Percentiles rank a stretch among this genome's conserved stretches.
Evolutionary conservation across 108 stramenopile genomes (phyloP).

Genomic region (Cyclotella sp.): DNA sequence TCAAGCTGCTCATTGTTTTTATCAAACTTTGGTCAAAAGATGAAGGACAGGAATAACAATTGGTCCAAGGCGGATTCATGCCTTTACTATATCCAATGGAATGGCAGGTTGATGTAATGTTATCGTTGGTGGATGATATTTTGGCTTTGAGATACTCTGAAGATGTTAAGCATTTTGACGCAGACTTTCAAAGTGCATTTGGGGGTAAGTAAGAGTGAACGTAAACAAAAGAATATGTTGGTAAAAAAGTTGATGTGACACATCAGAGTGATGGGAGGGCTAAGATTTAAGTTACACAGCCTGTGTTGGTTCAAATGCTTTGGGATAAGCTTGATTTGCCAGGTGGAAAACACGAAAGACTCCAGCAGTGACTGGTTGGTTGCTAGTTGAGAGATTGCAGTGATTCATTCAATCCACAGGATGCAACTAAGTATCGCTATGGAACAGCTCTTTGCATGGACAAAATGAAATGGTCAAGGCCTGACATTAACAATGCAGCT

Average conservation of each 20-base stretch:
- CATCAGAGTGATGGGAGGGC: background rate
- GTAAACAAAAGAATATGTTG: slow-evolving; percentile 1
- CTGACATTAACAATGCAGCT: slow-evolving; percentile 24
- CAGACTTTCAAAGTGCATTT: too few species aligned
- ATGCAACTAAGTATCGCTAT: slow-evolving; percentile 24
- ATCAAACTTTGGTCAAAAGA: too few species aligned
- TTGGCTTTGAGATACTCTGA: too few species aligned
- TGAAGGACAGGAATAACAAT: too few species aligned
- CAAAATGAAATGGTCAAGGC: too few species aligned
- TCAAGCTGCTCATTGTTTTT: too few species aligned
- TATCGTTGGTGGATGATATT: too few species aligned
- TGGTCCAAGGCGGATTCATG: too few species aligned
- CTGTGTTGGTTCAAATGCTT: slow-evolving; percentile 11
- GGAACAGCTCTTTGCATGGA: too few species aligned
- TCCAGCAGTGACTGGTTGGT: slow-evolving; percentile 1
- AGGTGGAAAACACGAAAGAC: background rate
- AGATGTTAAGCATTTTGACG: too few species aligned
- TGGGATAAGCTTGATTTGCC: background rate
- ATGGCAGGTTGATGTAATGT: too few species aligned
- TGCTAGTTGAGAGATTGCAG: background rate
- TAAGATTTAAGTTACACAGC: background rate
- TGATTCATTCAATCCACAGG: background rate
- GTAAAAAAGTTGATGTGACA: background rate
- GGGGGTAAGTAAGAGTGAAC: background rate
- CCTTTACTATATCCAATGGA: too few species aligned